Percentiles rank a stretch among this genome's conserved stretches.
Conservation (phyloP, 441 rosid genomes). For the Breynia disticha region DNA sequence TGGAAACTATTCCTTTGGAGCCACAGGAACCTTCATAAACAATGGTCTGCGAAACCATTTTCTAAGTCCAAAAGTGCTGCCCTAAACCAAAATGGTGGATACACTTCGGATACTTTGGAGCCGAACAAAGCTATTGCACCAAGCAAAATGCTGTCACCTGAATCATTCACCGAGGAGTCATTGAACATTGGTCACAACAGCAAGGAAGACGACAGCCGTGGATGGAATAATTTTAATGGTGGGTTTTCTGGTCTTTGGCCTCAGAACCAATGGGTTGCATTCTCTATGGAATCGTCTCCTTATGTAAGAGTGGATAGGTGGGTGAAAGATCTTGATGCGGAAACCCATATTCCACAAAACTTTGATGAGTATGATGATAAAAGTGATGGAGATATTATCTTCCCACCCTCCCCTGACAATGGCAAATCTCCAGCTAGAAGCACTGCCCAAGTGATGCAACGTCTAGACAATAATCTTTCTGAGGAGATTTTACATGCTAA, state of each 20-base stretch:
- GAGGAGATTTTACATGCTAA: conserved; percentile 69
- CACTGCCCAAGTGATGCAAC: conserved; percentile 17
- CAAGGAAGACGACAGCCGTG: conserved; percentile 18
- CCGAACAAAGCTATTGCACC: conserved; percentile 23
- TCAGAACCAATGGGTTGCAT: conserved; percentile 83
- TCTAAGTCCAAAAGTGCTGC: conserved; percentile 11
- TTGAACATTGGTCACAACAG: conserved; percentile 16
- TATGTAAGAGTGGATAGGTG: conserved; percentile 73
- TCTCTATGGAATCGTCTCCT: conserved; percentile 51
- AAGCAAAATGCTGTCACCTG: conserved; percentile 36
- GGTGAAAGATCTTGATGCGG: conserved; percentile 55
- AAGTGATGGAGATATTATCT: conserved; percentile 21
- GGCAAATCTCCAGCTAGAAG: conserved; percentile 34
- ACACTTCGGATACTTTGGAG: conserved; percentile 73
- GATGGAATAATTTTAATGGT: conserved; percentile 32
- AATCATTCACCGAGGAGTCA: conserved; percentile 40
- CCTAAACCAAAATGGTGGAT: conserved; percentile 66
- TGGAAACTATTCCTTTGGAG: conserved; percentile 96
- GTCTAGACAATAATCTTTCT: conserved; percentile 32
- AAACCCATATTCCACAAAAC: conserved; percentile 17
- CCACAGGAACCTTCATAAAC: conserved; percentile 69
- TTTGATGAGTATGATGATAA: conserved; percentile 22
- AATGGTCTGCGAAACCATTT: conserved; percentile 28
- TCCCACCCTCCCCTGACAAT: conserved; percentile 54
- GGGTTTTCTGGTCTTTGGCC: conserved; percentile 48